phyloP scores from a whole-genome alignment of 768 basidiomycete species.

The Pleurotus salmoneostramineus region DNA sequence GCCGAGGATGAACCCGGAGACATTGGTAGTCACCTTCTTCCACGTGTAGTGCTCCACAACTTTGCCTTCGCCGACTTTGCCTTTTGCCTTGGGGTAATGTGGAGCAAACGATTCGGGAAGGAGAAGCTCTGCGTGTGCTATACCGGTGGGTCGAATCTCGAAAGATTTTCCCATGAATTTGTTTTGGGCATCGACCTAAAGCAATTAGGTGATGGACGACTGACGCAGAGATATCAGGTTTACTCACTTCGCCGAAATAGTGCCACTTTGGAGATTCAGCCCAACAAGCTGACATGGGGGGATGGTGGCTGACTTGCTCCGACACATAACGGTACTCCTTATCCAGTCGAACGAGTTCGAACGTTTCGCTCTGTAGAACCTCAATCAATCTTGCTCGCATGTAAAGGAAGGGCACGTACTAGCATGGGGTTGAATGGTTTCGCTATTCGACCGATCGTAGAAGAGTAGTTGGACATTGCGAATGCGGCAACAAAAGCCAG shows the following conservation, averaged over 20 bases:
- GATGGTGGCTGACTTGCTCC: constrained; percentile 97
- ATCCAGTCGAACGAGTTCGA: constrained; percentile 87
- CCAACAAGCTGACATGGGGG: constrained; percentile 95
- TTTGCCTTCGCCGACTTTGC: constrained; percentile 37
- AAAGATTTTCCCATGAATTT: constrained; percentile 97
- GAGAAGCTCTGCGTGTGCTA: constrained; percentile 83
- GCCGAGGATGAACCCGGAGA: constrained; percentile 93
- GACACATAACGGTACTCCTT: constrained; percentile 90
- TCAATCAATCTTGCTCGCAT: background rate
- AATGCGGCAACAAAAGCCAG: constrained; percentile 94
- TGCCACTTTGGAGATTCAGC: constrained; percentile 87
- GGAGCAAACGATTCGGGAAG: constrained; percentile 66
- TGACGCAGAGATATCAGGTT: background rate
- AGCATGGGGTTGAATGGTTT: constrained; percentile 98
- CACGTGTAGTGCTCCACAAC: constrained; percentile 90
- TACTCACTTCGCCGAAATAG: constrained; percentile 79
- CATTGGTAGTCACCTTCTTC: constrained; percentile 91
- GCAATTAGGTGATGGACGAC: background rate
- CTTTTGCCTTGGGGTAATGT: constrained; percentile 56
- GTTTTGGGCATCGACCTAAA: constrained; percentile 91
- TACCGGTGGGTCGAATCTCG: constrained; percentile 93
- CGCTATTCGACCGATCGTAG: constrained; percentile 93
- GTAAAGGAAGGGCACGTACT: constrained; percentile 35
- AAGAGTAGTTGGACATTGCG: constrained; percentile 97
- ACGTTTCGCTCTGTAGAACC: constrained; percentile 75